Evolutionary conservation across 495 filamentous ascomycete genomes (phyloP), one percentile per base, ranked within the genome.

Genomic region (Hamigera avellanea): DNA sequence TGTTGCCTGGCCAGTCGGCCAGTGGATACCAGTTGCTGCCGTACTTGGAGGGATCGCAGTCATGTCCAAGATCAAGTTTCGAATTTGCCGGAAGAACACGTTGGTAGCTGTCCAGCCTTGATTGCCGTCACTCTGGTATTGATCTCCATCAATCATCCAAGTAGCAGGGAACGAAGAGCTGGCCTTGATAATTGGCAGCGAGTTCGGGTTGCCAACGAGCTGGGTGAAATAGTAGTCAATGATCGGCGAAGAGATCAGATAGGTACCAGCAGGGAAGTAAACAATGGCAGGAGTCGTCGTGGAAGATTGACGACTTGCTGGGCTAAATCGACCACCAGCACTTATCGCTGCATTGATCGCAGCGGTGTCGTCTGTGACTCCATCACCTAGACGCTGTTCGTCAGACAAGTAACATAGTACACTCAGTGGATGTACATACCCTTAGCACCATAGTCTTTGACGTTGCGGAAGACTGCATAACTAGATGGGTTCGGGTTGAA

Each of bases 381-480:
- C 81, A 45, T 86, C 79, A 40, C 57, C 57, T 58, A 45, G n/a
- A 17, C 15, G 17, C 16, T 21, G 2, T n/a, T 35, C 14, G 21
- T 33, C 33, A 35, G 33, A 7, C 18, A 35, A 28, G 15, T 31
- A 43, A 36, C 33, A 39, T 36, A 40, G 47, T n/a, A n/a, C n/a
- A n/a, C n/a, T n/a, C n/a, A 23, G 5, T 23, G 21, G 4, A 9
- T 45, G 35, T 33, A 44, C 36, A 31, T 40, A 56, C 65, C 75
- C 28, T 55, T 66, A 14, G 76, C 78, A 16, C 80, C 80, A 40
- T 72, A 85, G 48, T 86, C 84, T 52, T 62, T 76, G 26, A 91
- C 83, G 48, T 91, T 87, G 37, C 84, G 80, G 57, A 78, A 91
- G 19, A 88, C 70, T 40, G 72, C 72, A 50, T 81, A 84, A 39